A percentile compares a stretch with the other conserved stretches of the same genome.
Evolutionary conservation across 2,329 filamentous ascomycete species (phyloP).

Genomic region (Cercospora zeae-maydis): DNA sequence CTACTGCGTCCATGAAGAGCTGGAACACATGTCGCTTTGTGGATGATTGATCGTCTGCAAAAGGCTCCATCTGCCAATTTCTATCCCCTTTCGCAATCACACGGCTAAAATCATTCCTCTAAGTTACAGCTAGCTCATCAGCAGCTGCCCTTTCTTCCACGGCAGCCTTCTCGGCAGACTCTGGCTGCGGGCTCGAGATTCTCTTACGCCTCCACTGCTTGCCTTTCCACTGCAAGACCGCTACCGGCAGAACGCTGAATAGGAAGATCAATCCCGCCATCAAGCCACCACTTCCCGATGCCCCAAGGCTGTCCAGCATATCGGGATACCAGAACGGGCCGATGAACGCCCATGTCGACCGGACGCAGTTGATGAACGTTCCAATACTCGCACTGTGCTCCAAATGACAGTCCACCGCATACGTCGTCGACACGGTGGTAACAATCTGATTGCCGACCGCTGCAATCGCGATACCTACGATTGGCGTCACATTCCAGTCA

Average conservation of each 20-base stretch:
- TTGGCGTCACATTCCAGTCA: conserved; percentile 56
- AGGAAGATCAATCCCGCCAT: conserved; percentile 36
- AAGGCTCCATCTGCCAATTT: too few relatives aligned
- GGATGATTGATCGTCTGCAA: too few relatives aligned
- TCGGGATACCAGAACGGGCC: conserved; percentile 42
- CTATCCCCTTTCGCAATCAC: too few relatives aligned
- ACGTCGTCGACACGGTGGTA: conserved; percentile 59
- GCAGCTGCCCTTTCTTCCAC: conserved; percentile 1
- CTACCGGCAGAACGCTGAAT: conserved; percentile 28
- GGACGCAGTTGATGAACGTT: conserved; percentile 56
- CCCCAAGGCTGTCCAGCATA: conserved; percentile 40
- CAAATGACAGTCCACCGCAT: conserved; percentile 57
- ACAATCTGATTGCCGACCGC: conserved; percentile 59
- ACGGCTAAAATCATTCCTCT: neutral
- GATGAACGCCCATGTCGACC: conserved; percentile 54
- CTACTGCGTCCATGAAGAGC: too few relatives aligned
- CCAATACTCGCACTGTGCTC: conserved; percentile 54
- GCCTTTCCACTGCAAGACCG: conserved; percentile 27
- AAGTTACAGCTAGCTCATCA: neutral
- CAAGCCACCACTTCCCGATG: conserved; percentile 39
- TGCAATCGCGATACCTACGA: conserved; percentile 46
- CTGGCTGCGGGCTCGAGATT: conserved; percentile 2
- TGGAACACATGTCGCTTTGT: too few relatives aligned
- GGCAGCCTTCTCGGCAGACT: neutral
- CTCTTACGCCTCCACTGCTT: conserved; percentile 17